phyloP scores from a whole-genome alignment of 148 eudicot species.

The Rhododendron williamsianum region DNA sequence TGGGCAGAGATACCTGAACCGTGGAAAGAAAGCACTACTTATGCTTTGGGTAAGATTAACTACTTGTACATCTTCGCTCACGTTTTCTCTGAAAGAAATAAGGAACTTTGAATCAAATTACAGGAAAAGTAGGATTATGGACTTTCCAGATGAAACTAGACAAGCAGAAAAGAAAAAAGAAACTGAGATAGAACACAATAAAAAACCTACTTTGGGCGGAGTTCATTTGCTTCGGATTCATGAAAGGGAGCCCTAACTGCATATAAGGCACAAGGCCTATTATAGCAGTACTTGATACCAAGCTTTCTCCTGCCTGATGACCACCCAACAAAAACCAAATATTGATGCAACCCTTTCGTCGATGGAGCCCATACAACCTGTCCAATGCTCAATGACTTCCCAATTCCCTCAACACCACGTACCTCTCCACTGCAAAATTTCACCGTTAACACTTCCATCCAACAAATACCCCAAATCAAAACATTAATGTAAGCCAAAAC shows the following conservation, averaged over 20 bases:
- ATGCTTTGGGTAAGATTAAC: conserved; percentile 52
- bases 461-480: not conserved
- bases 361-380: conserved; percentile 92
- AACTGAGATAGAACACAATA: not conserved
- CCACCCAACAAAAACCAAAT: conserved; percentile 93
- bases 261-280: conserved; percentile 83
- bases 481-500: not conserved
- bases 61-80: conserved; percentile 22
- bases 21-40: conserved; percentile 76
- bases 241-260: conserved; percentile 50
- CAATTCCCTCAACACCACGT: conserved; percentile 52
- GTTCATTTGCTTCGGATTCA: conserved; percentile 21
- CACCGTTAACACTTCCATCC: conserved; percentile 8
- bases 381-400: conserved; percentile 68
- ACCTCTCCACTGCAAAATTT: conserved; percentile 73
- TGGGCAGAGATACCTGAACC: conserved; percentile 53
- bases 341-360: conserved; percentile 31
- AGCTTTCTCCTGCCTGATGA: conserved; percentile 59
- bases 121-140: not conserved
- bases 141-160: not conserved
- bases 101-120: conserved; percentile 8
- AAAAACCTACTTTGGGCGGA: conserved; percentile 27
- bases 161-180: not conserved
- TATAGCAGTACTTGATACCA: conserved; percentile 74
- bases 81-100: conserved; percentile 24